Percentiles rank a stretch among this genome's conserved stretches.
Evolutionary conservation across 345 rosid species (phyloP).

Genomic region (Barbarea vulgaris): DNA sequence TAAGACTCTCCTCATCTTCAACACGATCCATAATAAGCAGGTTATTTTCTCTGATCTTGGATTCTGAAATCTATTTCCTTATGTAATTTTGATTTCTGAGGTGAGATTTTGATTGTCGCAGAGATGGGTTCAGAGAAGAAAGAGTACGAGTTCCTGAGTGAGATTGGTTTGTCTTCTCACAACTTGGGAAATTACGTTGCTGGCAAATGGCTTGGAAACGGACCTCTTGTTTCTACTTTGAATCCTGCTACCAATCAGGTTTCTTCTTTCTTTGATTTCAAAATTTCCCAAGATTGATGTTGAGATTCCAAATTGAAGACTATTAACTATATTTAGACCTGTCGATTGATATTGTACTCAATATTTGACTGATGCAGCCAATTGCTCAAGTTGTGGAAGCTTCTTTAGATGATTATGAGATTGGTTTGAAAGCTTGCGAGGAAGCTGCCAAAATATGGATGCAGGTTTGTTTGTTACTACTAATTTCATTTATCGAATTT

Average conservation of each 20-base stretch:
- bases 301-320: no score
- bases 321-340: not conserved
- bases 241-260: conserved; percentile 95
- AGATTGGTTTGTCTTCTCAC: conserved; percentile 68
- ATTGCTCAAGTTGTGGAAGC: conserved; percentile 87
- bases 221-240: conserved; percentile 62
- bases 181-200: conserved; percentile 70
- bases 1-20: not conserved
- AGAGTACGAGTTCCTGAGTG: conserved; percentile 72
- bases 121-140: conserved; percentile 71
- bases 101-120: conserved; percentile 14
- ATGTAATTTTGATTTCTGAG: not conserved
- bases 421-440: conserved; percentile 78
- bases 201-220: conserved; percentile 81
- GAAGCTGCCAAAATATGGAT: conserved; percentile 89
- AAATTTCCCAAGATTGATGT: not conserved
- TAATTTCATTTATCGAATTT: not conserved
- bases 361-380: conserved; percentile 42
- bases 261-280: not conserved
- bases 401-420: conserved; percentile 79
- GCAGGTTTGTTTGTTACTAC: conserved; percentile 51
- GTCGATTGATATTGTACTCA: not conserved
- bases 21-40: not conserved
- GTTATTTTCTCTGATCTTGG: not conserved
- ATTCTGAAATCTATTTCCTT: not conserved